A percentile compares a stretch with the other conserved stretches of the same genome.
These are phyloP conservation scores for Fusarium bulbicola DNA, from an alignment of 2,329 filamentous ascomycete species.

Conservation along the genomic window DNA sequence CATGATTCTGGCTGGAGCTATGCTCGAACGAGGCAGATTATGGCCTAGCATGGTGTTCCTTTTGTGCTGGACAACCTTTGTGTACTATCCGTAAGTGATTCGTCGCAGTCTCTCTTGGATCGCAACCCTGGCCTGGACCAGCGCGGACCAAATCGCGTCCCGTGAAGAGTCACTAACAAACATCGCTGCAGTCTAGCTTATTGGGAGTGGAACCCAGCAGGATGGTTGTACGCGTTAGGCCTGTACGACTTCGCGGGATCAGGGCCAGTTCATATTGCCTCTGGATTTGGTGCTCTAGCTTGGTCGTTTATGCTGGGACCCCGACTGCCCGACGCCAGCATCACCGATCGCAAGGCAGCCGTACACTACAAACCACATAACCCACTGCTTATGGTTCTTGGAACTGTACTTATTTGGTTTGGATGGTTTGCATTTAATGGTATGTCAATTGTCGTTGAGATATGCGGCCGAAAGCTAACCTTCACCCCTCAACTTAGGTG, in stretches of 20 bases:
- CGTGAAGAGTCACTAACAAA: neutral
- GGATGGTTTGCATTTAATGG: slow-evolving; percentile 67
- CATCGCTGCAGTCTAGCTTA: slow-evolving; percentile 57
- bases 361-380: slow-evolving; percentile 65
- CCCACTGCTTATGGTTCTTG: slow-evolving; percentile 69
- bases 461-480: neutral
- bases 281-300: slow-evolving; percentile 69
- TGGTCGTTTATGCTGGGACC: slow-evolving; percentile 72
- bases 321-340: slow-evolving; percentile 46
- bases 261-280: slow-evolving; percentile 71
- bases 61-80: slow-evolving; percentile 71
- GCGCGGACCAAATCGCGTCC: neutral
- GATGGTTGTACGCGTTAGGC: slow-evolving; percentile 70
- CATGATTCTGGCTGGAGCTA: slow-evolving; percentile 52
- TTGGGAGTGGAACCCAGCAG: slow-evolving; percentile 74
- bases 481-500: slow-evolving; percentile 14
- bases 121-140: neutral
- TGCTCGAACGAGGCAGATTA: slow-evolving; percentile 49
- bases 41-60: slow-evolving; percentile 67
- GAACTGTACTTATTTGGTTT: slow-evolving; percentile 73
- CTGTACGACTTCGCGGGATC: slow-evolving; percentile 69
- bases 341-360: slow-evolving; percentile 22
- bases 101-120: no score
- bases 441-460: neutral
- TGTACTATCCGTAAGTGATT: slow-evolving; percentile 58